Evolutionary conservation across 2,329 filamentous ascomycete species (phyloP).

Genomic region (Beauveria caledonica): DNA sequence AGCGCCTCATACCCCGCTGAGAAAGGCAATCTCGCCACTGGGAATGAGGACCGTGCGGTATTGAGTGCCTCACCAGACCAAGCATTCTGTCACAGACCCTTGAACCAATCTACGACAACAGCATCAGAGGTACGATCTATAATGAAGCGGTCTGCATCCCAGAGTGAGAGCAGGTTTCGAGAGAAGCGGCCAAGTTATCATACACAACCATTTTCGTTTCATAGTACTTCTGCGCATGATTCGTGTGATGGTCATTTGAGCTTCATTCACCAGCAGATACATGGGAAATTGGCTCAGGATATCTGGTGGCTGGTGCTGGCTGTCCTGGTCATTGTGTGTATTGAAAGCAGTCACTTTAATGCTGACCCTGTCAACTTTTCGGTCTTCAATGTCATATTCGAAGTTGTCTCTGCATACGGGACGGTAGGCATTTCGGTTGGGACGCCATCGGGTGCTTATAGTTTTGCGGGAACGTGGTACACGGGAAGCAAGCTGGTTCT

Average conservation of each 20-base stretch:
- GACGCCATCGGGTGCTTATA: slow-evolving; percentile 43
- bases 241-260: slow-evolving; percentile 30
- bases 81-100: neutral
- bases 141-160: neutral
- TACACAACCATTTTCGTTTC: neutral
- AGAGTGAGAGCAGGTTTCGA: neutral
- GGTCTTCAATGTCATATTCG: slow-evolving; percentile 53
- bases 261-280: slow-evolving; percentile 49
- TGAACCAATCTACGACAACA: neutral
- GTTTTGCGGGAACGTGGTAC: slow-evolving; percentile 47
- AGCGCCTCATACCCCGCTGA: neutral
- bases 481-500: slow-evolving; percentile 49
- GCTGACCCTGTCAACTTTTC: slow-evolving; percentile 43
- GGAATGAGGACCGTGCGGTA: neutral
- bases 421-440: slow-evolving; percentile 55
- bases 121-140: neutral
- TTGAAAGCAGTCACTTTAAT: slow-evolving; percentile 49
- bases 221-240: neutral
- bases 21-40: neutral
- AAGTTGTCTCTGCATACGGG: slow-evolving; percentile 50
- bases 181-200: neutral
- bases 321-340: slow-evolving; percentile 50
- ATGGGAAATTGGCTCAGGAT: slow-evolving; percentile 58
- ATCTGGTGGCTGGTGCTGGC: slow-evolving; percentile 58
- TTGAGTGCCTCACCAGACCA: neutral